Evolutionary conservation across 2,329 filamentous ascomycete species (phyloP), one percentile per base, ranked within the genome.

Genomic region (Clonostachys rhizophaga): DNA sequence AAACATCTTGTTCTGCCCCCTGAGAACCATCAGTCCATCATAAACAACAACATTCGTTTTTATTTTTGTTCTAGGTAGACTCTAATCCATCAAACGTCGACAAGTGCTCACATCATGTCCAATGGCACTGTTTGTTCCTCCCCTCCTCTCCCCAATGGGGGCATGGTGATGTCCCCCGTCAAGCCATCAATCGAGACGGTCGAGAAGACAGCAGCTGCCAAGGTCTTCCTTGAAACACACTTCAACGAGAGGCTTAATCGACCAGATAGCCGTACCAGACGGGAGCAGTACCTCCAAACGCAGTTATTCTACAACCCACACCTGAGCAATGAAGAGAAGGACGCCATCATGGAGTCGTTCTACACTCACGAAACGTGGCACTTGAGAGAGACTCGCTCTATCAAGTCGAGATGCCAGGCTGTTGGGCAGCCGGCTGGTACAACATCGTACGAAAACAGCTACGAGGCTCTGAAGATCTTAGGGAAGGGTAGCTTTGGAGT

Each of bases 401-500:
- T 95, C 58, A 89, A 88, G 57, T 75, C 80, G n/a, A 30, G 24
- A 30, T 30, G 24, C 6, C 24, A 9, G 24, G 43, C 37, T 11
- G 80, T 76, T 41, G 80, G 78, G 14, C 50, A 70, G 30, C 44
- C 54, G 34, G 43, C 47, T 30, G 33, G 49, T 6, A 42, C 43
- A 2, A 42, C 24, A 4, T 47, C 58, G 3, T 55, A 53, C 9
- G 51, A 51, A 16, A 57, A 65, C 11, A 61, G 61, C 74, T 96
- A 92, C 58, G 87, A 96, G 53, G 75, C 85, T 12, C 69, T 97
- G 33, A 88, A 91, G 55, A 76, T 95, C 16, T 75, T 97, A 6
- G 91, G 94, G 0, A 95, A 94, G 62, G 92, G 94, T 9, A 96
- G 91, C 60, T 99, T 97, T 66, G 92, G 94, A 0, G 85, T 96